Conservation (phyloP, 2,329 filamentous ascomycete genomes). For the Colletotrichum abscissum region DNA sequence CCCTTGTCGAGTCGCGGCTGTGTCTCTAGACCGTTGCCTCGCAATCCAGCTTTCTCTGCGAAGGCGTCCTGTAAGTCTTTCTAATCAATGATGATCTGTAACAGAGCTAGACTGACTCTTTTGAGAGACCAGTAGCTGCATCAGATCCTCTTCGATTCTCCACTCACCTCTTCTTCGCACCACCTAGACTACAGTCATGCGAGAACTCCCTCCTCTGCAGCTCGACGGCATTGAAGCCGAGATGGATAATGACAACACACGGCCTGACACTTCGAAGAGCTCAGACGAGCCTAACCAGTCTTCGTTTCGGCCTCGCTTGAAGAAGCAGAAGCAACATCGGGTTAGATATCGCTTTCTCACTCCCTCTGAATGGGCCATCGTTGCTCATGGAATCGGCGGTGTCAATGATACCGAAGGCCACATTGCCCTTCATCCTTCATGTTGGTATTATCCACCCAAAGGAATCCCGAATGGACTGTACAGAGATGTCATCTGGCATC, state of each 20-base stretch:
- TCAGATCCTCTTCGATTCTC: background rate
- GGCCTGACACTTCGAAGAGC: background rate
- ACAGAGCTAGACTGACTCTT: background rate
- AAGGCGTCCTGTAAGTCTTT: background rate
- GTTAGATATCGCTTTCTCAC: slow-evolving; percentile 53
- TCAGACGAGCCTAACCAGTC: background rate
- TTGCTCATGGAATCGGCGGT: slow-evolving; percentile 60
- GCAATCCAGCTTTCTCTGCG: background rate
- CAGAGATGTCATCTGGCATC: slow-evolving; percentile 57
- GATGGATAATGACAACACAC: background rate
- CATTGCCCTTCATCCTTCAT: slow-evolving; percentile 53
- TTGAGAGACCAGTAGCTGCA: background rate
- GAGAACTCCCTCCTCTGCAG: slow-evolving; percentile 28
- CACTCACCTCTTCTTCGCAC: background rate
- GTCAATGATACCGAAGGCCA: slow-evolving; percentile 57
- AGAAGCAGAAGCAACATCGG: slow-evolving; percentile 6
- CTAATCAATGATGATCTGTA: background rate
- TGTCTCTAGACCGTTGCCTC: background rate
- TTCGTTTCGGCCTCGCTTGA: background rate
- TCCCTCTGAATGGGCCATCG: slow-evolving; percentile 56
- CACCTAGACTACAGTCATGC: slow-evolving; percentile 3
- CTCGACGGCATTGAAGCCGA: slow-evolving; percentile 30
- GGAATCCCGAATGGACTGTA: slow-evolving; percentile 63
- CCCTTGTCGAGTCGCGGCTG: background rate
- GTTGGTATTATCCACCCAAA: slow-evolving; percentile 56